Conservation (phyloP, 306 rosid species). For the Glycine soja region DNA sequence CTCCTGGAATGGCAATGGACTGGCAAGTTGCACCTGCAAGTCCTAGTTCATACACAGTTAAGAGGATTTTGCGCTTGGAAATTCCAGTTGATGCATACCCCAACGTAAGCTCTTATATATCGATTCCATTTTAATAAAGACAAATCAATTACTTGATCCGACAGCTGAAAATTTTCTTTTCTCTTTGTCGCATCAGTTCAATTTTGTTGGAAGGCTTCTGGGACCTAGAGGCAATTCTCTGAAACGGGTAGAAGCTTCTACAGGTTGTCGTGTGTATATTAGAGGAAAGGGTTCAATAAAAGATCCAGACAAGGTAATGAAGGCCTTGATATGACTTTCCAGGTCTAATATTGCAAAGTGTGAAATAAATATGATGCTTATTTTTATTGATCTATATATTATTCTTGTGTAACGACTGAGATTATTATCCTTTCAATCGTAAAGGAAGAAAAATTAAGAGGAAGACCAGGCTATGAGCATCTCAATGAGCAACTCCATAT, state of each 20-base stretch:
- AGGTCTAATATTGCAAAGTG: constrained; percentile 1
- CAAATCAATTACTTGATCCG: constrained; percentile 37
- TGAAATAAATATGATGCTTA: neutral
- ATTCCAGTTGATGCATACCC: constrained; percentile 94
- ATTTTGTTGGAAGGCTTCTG: constrained; percentile 92
- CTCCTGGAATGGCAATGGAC: constrained; percentile 92
- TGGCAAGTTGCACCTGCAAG: constrained; percentile 97
- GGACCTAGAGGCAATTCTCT: constrained; percentile 95
- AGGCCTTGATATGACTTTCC: neutral
- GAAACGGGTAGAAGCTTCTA: constrained; percentile 94
- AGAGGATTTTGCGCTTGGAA: constrained; percentile 89
- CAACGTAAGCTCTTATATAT: constrained; percentile 59
- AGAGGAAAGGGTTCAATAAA: constrained; percentile 93
- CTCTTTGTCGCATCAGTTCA: constrained; percentile 62
- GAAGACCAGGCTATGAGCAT: constrained; percentile 98
- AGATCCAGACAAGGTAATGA: constrained; percentile 83
- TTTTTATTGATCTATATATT: neutral
- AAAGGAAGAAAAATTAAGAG: constrained; percentile 93
- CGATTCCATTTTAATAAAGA: constrained; percentile 6
- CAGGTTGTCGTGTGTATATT: constrained; percentile 91
- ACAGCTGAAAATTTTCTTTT: neutral
- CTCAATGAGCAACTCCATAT: constrained; percentile 95
- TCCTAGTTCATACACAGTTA: constrained; percentile 86
- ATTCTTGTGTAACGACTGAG: constrained; percentile 1
- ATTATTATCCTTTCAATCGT: constrained; percentile 31